These are phyloP conservation scores for Ganoderma leucocontextum DNA, from an alignment of 1,284 basidiomycete genomes.

Conservation along the genomic window DNA sequence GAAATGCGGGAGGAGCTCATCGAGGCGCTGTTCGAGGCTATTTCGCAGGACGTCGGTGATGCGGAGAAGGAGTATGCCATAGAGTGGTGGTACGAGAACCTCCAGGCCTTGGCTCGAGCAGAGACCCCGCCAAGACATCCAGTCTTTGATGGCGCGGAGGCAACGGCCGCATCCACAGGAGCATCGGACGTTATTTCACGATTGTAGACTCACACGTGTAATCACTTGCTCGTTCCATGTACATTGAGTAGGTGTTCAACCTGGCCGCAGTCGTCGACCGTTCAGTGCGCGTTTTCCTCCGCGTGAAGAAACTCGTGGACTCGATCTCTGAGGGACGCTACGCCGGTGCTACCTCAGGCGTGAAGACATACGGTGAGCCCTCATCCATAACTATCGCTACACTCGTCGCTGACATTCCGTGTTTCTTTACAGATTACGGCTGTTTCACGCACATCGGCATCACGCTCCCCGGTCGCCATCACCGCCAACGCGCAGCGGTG, in stretches of 20 bases:
- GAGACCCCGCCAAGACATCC: slow-evolving; percentile 4
- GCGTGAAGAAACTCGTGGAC: slow-evolving; percentile 73
- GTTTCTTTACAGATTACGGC: slow-evolving; percentile 57
- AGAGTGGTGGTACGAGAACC: slow-evolving; percentile 69
- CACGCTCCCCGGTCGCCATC: slow-evolving; percentile 76
- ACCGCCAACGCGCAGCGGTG: slow-evolving; percentile 73
- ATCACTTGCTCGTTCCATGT: background rate
- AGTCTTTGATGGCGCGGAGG: slow-evolving; percentile 14
- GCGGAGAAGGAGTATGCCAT: slow-evolving; percentile 69
- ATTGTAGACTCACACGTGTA: background rate
- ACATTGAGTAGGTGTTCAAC: background rate
- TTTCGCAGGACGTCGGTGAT: slow-evolving; percentile 70
- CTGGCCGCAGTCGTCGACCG: slow-evolving; percentile 65
- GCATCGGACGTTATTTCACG: slow-evolving; percentile 9
- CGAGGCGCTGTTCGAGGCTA: slow-evolving; percentile 63
- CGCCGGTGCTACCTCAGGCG: slow-evolving; percentile 81
- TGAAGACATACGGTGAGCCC: slow-evolving; percentile 70
- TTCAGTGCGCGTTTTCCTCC: slow-evolving; percentile 77
- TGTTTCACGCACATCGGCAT: slow-evolving; percentile 81
- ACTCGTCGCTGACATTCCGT: slow-evolving; percentile 15
- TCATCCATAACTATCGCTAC: slow-evolving; percentile 11
- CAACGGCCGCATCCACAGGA: background rate
- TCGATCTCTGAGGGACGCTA: slow-evolving; percentile 73
- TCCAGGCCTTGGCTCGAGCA: slow-evolving; percentile 32
- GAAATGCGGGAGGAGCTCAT: slow-evolving; percentile 56